Base-by-base conservation (phyloP, 75 land plant genomes). In the Azolla pinnata region DNA sequence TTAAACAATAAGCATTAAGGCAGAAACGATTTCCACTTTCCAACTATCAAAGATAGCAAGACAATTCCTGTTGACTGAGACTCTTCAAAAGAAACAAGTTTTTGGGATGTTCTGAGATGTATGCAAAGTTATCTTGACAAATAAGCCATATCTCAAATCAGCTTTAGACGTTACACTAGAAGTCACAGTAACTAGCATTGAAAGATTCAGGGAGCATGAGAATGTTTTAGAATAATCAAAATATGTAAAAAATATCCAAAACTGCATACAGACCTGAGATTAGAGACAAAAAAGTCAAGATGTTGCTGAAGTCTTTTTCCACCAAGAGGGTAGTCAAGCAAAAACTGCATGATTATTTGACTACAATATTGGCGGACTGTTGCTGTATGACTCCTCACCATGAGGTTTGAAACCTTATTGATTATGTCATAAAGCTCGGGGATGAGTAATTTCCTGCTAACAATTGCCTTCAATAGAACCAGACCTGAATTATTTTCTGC, bases 391-490 rank as follows among this genome's bases (percentile, higher is more conserved):
- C 85, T 88, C 29, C 76, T 81, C 8, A 93, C 84, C 87, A 93
- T 89, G 56, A 93, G 56, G 12, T 83, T 75, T 25, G 79, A 72
- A 58, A 89, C 87, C 56, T 62, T 68, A 32, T 26, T 65, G 45
- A 83, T 78, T 70, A 93, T 40, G 66, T 88, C 96, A 76, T 88
- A 93, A 5, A 93, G 80, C 75, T 93, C 99, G 45, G 70, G 87
- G 33, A 80, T 87, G 32, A 85, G 72, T 12, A 89, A 75, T 68
- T 77, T 93, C 56, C 90, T 66, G n/a, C 57, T 66, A 34, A 85
- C 63, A 57, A 93, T 79, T 46, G 87, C 87, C 81, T 88, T 88
- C 25, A 93, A 58, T 32, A 93, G 75, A 20, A 85, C 73, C 10
- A 93, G 74, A 23, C 83, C 83, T 38, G 77, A 58, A 56, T 50